Evolutionary conservation across 164 flowering plant species (phyloP).

Genomic region (Santalum album): DNA sequence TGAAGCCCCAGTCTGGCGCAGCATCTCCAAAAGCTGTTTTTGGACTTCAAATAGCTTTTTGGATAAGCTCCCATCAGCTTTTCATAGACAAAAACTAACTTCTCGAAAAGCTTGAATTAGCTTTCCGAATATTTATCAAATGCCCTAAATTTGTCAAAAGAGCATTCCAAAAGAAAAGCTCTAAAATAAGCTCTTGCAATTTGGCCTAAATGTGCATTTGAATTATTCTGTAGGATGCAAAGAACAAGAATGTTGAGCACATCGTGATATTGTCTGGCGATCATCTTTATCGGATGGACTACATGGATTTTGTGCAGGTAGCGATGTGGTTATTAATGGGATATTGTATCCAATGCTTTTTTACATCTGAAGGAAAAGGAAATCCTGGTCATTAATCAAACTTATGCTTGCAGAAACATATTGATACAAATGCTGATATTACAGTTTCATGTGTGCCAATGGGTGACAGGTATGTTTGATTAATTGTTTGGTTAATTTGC

Average conservation of each 20-base stretch:
- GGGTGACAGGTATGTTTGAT: slow-evolving; percentile 60
- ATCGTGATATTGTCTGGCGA: slow-evolving; percentile 89
- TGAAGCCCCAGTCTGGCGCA: no score
- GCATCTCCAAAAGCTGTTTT: no score
- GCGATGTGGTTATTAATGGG: neutral
- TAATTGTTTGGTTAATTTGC: neutral
- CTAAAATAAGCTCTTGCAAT: slow-evolving; percentile 1
- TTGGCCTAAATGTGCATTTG: slow-evolving; percentile 1
- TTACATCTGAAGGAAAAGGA: neutral
- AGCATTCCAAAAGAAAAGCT: no score
- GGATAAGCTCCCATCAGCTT: no score
- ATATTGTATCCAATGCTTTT: neutral
- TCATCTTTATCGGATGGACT: slow-evolving; percentile 93
- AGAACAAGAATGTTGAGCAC: slow-evolving; percentile 77
- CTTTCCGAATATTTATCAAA: no score
- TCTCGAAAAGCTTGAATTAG: no score
- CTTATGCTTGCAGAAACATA: slow-evolving; percentile 69
- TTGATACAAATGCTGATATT: slow-evolving; percentile 85
- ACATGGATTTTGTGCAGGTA: slow-evolving; percentile 94
- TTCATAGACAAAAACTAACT: no score
- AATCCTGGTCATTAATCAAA: neutral
- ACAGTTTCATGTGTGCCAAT: slow-evolving; percentile 91
- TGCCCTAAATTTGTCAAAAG: no score
- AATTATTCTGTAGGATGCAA: slow-evolving; percentile 57
- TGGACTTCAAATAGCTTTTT: no score